phyloP scores from a whole-genome alignment of 129 eudicot species.

The Kitagawia praeruptora region DNA sequence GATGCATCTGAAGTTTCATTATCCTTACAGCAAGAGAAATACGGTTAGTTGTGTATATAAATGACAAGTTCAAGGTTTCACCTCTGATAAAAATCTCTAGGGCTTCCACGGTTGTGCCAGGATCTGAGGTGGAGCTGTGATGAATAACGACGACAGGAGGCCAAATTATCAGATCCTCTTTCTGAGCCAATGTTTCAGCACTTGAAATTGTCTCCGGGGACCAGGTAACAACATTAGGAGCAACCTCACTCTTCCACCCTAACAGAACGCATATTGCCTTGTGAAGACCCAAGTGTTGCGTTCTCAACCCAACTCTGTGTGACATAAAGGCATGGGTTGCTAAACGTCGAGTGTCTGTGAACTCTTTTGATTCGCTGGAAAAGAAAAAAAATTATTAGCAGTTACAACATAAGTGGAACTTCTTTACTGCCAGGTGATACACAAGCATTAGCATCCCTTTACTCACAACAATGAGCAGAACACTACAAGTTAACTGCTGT shows the following conservation, averaged over 20 bases:
- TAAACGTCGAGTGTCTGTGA: constrained; percentile 49
- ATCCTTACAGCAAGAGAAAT: background rate
- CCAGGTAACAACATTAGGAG: constrained; percentile 36
- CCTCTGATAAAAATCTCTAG: constrained; percentile 52
- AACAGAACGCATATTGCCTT: constrained; percentile 68
- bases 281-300: constrained; percentile 61
- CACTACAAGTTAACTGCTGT: background rate
- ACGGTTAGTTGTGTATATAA: background rate
- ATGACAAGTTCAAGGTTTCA: constrained; percentile 7
- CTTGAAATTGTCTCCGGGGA: constrained; percentile 29
- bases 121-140: constrained; percentile 20
- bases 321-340: constrained; percentile 63
- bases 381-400: constrained; percentile 16
- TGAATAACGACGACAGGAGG: constrained; percentile 63
- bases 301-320: constrained; percentile 49
- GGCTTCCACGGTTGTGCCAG: constrained; percentile 34
- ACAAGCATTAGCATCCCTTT: background rate
- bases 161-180: constrained; percentile 65
- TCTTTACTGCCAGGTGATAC: background rate
- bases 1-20: background rate
- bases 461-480: background rate
- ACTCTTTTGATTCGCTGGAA: constrained; percentile 50
- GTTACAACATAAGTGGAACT: background rate
- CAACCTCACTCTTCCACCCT: constrained; percentile 45
- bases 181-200: constrained; percentile 42